Base-by-base conservation (phyloP, 495 filamentous ascomycete species). In the Hyaloscypha bicolor region DNA sequence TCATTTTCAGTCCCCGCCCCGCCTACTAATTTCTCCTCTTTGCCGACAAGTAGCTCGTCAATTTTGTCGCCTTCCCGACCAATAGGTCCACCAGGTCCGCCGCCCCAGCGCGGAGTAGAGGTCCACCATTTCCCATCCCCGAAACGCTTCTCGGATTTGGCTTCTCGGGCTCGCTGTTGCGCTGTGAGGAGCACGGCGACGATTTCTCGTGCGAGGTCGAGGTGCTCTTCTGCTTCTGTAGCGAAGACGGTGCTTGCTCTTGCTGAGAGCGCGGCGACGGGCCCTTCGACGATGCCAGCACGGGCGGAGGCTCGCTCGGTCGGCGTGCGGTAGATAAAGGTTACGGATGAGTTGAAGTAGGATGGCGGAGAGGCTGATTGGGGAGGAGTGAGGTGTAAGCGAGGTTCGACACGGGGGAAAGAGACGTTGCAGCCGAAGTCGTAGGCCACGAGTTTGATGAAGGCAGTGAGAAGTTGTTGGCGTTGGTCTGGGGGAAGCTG, bases 91-190 rank as follows among this genome's bases (percentile, higher is more conserved):
- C 88, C 87, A 45, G 85, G 76, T 12, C 88, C 88, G 45, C 90
- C 91, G 56, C 93, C 93, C 86, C 93, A 96, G 25, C 93, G 84
- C 33, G 85, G 88, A 64, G 77, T 81, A 30, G 78, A 86, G 3
- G 88, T 86, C 92, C 92, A 97, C 93, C 93, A 97, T 67, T 88
- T 84, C 4, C 86, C 89, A 63, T 93, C 88, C 3, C 92, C 92
- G 8, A 91, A 84, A 30, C 79, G 82, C 65, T 84, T 80, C 74
- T 96, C 91, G 8, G 71, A 66, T 59, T 79, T 83, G 6, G 90
- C 90, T 74, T 95, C 86, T 35, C 93, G 84, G 14, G 88, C 86
- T 33, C 93, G 87, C 74, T 96, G 91, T 78, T 97, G 93, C 0
- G 92, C 93, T 9, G 92, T 84, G 45, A 93, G 80, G 9, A 97